A percentile compares a stretch with the other conserved stretches of the same genome.
These are phyloP conservation scores for Echinochloa phyllopogon DNA, from an alignment of 176 grass and related monocot genomes.

Conservation along the genomic window DNA sequence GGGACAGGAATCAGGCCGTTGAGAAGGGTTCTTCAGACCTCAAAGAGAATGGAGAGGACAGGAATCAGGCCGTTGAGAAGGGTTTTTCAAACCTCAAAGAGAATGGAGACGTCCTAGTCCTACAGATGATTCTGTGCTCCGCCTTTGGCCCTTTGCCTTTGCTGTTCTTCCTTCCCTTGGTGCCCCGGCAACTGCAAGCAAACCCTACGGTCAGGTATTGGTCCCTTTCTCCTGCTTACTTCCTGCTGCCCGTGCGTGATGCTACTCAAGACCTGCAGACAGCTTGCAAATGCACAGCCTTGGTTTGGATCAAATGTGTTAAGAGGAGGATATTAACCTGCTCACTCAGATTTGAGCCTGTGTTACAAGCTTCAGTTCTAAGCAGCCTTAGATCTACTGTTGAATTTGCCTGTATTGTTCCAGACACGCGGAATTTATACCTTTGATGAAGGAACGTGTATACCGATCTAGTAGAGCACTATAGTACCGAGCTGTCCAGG, in stretches of 20 bases:
- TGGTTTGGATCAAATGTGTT: neutral
- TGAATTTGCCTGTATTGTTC: neutral
- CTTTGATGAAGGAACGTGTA: neutral
- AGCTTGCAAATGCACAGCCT: neutral
- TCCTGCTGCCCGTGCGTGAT: neutral
- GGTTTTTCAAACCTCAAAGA: constrained; percentile 24
- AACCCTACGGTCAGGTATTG: neutral
- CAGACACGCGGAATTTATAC: neutral
- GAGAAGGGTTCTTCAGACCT: constrained; percentile 29
- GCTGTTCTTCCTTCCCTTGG: neutral
- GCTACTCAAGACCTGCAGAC: neutral
- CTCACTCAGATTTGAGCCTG: neutral
- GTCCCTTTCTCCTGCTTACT: neutral
- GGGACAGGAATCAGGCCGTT: constrained; percentile 41
- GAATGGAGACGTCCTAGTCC: neutral
- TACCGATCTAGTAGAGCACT: neutral
- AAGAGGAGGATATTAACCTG: no score
- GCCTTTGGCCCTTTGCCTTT: neutral
- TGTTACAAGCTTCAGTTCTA: no score
- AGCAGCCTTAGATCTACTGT: constrained; percentile 14
- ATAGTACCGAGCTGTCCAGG: constrained; percentile 22
- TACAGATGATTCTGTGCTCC: neutral
- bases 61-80: constrained; percentile 44
- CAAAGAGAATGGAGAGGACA: neutral
- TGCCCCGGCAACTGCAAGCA: neutral